These are phyloP conservation scores for Epichloe elymi DNA, from an alignment of 2,329 filamentous ascomycete species.

Conservation along the genomic window DNA sequence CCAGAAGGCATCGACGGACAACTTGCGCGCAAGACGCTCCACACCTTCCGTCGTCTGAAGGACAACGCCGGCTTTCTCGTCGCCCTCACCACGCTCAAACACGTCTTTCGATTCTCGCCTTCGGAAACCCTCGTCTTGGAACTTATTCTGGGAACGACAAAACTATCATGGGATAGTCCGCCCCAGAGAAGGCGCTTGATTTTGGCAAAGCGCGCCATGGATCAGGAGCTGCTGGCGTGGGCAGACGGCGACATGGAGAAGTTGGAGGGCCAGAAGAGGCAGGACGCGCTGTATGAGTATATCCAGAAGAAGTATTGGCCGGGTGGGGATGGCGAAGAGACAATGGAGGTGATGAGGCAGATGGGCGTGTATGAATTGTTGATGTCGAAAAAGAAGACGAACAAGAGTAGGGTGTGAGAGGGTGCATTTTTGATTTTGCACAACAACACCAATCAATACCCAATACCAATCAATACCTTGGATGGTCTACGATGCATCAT, in stretches of 20 bases:
- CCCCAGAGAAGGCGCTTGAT: conserved; percentile 28
- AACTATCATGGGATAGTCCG: conserved; percentile 29
- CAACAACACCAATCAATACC: background rate
- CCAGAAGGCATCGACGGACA: conserved; percentile 30
- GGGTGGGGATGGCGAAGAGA: conserved; percentile 12
- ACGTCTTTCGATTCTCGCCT: conserved; percentile 30
- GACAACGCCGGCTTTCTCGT: conserved; percentile 33
- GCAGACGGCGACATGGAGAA: conserved; percentile 18
- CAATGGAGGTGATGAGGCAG: conserved; percentile 19
- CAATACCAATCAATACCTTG: background rate
- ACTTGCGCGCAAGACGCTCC: conserved; percentile 35
- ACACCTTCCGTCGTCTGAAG: conserved; percentile 34
- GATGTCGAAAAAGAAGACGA: conserved; percentile 6
- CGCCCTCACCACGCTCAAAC: conserved; percentile 29
- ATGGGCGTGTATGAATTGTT: conserved; percentile 30
- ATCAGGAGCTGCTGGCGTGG: conserved; percentile 21
- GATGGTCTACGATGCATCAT: background rate
- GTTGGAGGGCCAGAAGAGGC: conserved; percentile 23
- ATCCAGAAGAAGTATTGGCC: conserved; percentile 27
- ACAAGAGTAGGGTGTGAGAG: background rate
- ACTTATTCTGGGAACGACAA: conserved; percentile 30
- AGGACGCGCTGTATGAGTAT: conserved; percentile 28
- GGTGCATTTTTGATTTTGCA: too few species aligned
- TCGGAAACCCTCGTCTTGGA: conserved; percentile 34
- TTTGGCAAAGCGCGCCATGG: conserved; percentile 28